Evolutionary conservation across 2,329 filamentous ascomycete species (phyloP), one percentile per base, ranked within the genome.

Genomic region (Capronia coronata): DNA sequence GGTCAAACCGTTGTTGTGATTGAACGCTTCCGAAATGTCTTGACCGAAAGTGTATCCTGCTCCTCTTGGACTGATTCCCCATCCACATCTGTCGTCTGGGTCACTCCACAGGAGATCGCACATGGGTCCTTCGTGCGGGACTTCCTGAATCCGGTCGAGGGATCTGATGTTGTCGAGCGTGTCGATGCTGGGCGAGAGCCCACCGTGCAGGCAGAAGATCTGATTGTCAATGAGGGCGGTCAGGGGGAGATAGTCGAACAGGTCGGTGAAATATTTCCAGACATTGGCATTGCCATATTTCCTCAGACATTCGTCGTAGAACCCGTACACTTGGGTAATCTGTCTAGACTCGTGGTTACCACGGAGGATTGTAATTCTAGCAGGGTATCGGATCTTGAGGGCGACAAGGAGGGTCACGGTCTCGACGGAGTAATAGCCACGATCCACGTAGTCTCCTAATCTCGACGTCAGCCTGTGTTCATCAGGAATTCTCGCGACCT

Each of bases 261-360:
- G 84, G 70, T 98, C 91, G 66, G 90, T 96, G 69, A 95, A 98
- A 68, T 88, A 96, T 76, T 96, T 96, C 93, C 93, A 98, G 57
- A 98, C 93, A 62, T 95, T 97, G 56, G 93, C 91, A 66, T 96
- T 97, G 69, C 93, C 93, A 68, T 98, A 98, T 75, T 98, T 98
- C 68, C 90, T 87, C 63, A 97, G 81, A 68, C 93, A 98, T 71
- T 98, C 93, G 69, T 97, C 93, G 75, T 98, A 98, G 75, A 98
- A 98, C 56, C 93, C 93, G 68, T 98, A 98, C 52, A 98, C 93
- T 71, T 97, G 91, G 39, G 93, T 98, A 69, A 98, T 98, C 73
- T 98, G 93, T 63, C 93, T 85, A 58, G 90, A 96, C 74, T 98
- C 93, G 79, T 98, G 93, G 73, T 98, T 98, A 66, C 93, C 93